Base-by-base conservation (phyloP, 257 asterid species). In the Verbena officinalis region DNA sequence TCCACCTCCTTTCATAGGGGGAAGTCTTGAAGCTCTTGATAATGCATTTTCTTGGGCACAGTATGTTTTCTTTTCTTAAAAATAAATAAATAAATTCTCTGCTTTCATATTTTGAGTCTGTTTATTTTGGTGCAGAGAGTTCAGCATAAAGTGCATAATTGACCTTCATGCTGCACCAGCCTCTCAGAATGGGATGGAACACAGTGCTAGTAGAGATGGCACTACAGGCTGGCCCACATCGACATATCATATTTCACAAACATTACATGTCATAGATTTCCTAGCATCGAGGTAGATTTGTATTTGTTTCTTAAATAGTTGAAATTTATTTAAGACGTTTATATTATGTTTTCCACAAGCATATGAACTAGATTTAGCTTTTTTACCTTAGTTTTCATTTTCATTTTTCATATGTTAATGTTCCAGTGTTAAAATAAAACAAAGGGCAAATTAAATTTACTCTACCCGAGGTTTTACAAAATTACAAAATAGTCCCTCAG, bases 101-200 rank as follows among this genome's bases (percentile, higher is more conserved):
- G 3, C 44, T 39, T 68, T 55, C 42, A 51, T 49, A 9, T 43
- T 52, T 54, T 10, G 40, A 44, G 4, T 59, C 63, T 65, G 69
- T 54, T 51, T 62, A 38, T 57, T 14, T 21, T 62, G 53, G 44
- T 46, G 76, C 87, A 90, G 96, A 79, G 69, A 83, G 52, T 80
- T 78, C 65, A 36, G 73, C 70, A 80, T 88, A 39, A 88, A 84
- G 77, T 88, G 96, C 86, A 90, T 88, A 72, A 76, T 90, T 6
- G 96, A 90, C 72, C 91, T 88, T 44, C 97, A 88, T 69, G 96
- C 97, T 20, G 95, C 93, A 42, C 96, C 96, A 0, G 95, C 86
- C 72, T 90, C 97, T 24, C 96, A 90, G 77, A 90, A 90, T 24
- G 95, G 95, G 45, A 79, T 78, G 87, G 97, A 90, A 64, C 95